Evolutionary conservation across 768 basidiomycete genomes (phyloP).

Genomic region (Hygrocybe coccinea): DNA sequence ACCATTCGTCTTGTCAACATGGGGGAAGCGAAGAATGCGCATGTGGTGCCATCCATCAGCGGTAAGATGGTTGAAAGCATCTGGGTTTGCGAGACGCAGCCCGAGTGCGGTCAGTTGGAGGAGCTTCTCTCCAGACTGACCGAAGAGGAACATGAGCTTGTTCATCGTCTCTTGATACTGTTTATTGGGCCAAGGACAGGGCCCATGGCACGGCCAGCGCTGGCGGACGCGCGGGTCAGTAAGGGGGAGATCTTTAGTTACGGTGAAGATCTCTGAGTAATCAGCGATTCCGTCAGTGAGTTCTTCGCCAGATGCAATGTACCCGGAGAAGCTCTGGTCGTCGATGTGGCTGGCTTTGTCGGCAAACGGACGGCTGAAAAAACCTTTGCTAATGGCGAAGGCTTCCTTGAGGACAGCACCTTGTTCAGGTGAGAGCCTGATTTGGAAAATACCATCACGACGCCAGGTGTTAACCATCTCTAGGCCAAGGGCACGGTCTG

Average conservation of each 20-base stretch:
- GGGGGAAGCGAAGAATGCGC: conserved; percentile 8
- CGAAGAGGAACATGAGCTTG: not conserved
- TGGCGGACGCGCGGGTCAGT: conserved; percentile 3
- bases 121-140: conserved; percentile 4
- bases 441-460: conserved; percentile 6
- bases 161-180: conserved; percentile 1
- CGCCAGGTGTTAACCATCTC: conserved; percentile 6
- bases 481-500: conserved; percentile 2
- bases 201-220: conserved; percentile 7
- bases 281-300: conserved; percentile 8
- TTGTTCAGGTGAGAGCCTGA: not conserved
- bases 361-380: conserved; percentile 1
- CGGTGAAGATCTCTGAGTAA: conserved; percentile 9
- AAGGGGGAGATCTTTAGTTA: conserved; percentile 7
- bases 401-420: not conserved
- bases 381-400: not conserved
- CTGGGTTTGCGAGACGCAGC: not conserved
- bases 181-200: conserved; percentile 7
- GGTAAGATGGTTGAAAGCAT: not conserved
- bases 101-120: conserved; percentile 8
- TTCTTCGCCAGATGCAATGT: conserved; percentile 9
- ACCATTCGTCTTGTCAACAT: conserved; percentile 5
- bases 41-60: conserved; percentile 10
- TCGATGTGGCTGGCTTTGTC: conserved; percentile 6
- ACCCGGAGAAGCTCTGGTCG: conserved; percentile 9